Evolutionary conservation across 2,329 filamentous ascomycete genomes (phyloP), one percentile per base, ranked within the genome.

Genomic region (Dothistroma septosporum): DNA sequence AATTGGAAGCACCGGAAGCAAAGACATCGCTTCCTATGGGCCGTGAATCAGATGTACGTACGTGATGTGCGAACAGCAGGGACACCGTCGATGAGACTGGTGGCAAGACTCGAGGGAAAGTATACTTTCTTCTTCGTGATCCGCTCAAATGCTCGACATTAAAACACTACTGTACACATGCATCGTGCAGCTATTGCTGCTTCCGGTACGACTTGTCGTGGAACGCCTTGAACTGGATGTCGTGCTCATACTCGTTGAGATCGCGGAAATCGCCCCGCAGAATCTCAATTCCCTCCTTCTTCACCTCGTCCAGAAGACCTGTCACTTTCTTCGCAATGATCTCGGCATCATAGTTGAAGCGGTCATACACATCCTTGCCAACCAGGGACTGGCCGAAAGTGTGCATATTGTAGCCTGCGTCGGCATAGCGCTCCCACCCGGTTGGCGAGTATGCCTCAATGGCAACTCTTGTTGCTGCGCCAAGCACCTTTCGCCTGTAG

Each of bases 371-470:
- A 11, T 78, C 77, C 63, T 80, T 79, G 0, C 82, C 80, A 0
- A 83, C 83, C 49, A 86, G 69, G 16, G 78, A 82, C 67, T 86
- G 82, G 0, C 83, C 83, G 64, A 85, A 86, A 0, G 75, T 74
- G 49, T 77, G 76, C 78, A 86, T 81, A 53, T 76, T 81, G 61
- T 77, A 77, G 1, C 80, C 82, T 0, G 83, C 84, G 69, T 85
- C 80, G 0, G 83, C 83, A 66, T 85, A 86, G 21, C 83, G 72
- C 73, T 86, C 84, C 83, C 84, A 86, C 0, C 83, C 82, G 61
- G 82, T 81, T 1, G 79, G 76, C 1, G 80, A 78, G 68, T 84
- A 86, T 0, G 84, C 82, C 72, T 88, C 85, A 48, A 87, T 82
- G 4, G 86, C 81, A 16, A 88, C 81, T 3, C 68, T 56, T 8